phyloP scores from a whole-genome alignment of 805 yeast genomes.

The Priceomyces castillae region DNA sequence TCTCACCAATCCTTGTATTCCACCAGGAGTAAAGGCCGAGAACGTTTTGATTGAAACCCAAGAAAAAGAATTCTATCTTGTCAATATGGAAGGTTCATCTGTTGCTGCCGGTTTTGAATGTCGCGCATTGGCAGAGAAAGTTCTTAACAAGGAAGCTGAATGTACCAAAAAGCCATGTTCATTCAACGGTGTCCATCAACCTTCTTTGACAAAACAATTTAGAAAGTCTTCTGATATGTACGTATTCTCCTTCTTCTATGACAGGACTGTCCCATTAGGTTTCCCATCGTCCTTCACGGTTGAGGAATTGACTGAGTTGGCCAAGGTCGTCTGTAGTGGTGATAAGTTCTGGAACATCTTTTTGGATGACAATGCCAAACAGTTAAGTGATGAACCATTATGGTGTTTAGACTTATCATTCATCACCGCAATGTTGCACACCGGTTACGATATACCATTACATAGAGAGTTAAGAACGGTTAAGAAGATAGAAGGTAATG shows the following conservation, averaged over 20 bases:
- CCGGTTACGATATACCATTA: slow-evolving; percentile 95
- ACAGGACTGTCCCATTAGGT: slow-evolving; percentile 89
- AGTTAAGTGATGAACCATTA: slow-evolving; percentile 75
- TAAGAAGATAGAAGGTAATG: slow-evolving; percentile 81
- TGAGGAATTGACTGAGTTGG: slow-evolving; percentile 77
- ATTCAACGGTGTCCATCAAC: slow-evolving; percentile 97
- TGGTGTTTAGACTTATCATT: slow-evolving; percentile 94
- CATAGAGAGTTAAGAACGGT: slow-evolving; percentile 90
- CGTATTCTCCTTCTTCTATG: slow-evolving; percentile 93
- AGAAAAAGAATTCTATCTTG: slow-evolving; percentile 42
- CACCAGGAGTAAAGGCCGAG: slow-evolving; percentile 67
- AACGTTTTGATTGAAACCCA: slow-evolving; percentile 59
- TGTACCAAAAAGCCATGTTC: slow-evolving; percentile 85
- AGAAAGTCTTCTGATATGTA: slow-evolving; percentile 70
- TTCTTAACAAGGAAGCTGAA: slow-evolving; percentile 76
- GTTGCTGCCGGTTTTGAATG: slow-evolving; percentile 68
- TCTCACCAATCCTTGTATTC: slow-evolving; percentile 78
- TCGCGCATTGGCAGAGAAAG: slow-evolving; percentile 74
- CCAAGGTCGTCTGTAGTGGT: slow-evolving; percentile 85
- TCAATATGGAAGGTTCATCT: slow-evolving; percentile 63
- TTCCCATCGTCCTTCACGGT: slow-evolving; percentile 89
- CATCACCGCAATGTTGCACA: slow-evolving; percentile 85
- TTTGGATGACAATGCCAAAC: slow-evolving; percentile 64
- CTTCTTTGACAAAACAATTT: slow-evolving; percentile 79
- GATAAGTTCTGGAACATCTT: slow-evolving; percentile 68